These are phyloP conservation scores for Diaporthe sp. DNA, from an alignment of 2,329 filamentous ascomycete species.

Conservation along the genomic window DNA sequence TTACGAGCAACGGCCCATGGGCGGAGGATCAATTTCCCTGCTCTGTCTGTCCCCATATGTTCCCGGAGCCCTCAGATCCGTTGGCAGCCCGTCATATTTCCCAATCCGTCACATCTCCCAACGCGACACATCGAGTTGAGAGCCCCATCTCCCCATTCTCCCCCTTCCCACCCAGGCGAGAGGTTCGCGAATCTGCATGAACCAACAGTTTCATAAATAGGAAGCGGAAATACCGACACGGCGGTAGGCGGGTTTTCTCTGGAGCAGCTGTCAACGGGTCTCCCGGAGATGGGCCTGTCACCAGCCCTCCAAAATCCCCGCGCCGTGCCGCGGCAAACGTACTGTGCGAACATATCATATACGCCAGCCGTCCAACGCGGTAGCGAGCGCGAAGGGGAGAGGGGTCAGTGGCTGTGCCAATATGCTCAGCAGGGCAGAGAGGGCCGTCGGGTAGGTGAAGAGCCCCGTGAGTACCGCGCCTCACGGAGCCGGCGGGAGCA, in stretches of 20 bases:
- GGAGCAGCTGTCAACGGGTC: background rate
- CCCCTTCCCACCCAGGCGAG: conserved; percentile 21
- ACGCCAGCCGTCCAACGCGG: background rate
- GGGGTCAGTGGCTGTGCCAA: background rate
- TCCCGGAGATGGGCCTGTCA: conserved; percentile 15
- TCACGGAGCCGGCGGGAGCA: conserved; percentile 15
- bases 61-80: background rate
- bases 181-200: conserved; percentile 21
- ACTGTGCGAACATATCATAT: background rate
- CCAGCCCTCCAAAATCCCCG: background rate
- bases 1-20: conserved; percentile 5
- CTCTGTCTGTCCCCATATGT: background rate
- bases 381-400: conserved; percentile 14
- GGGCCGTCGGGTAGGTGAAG: background rate
- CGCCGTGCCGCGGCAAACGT: conserved; percentile 3
- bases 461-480: background rate
- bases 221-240: conserved; percentile 29
- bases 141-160: background rate
- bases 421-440: background rate
- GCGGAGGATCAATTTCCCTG: conserved; percentile 14
- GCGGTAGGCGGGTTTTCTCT: conserved; percentile 5
- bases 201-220: conserved; percentile 13
- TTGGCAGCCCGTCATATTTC: conserved; percentile 15
- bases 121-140: background rate
- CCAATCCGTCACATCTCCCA: conserved; percentile 6